Conservation (phyloP, 768 basidiomycete species). For the Macrocybe gigantea region DNA sequence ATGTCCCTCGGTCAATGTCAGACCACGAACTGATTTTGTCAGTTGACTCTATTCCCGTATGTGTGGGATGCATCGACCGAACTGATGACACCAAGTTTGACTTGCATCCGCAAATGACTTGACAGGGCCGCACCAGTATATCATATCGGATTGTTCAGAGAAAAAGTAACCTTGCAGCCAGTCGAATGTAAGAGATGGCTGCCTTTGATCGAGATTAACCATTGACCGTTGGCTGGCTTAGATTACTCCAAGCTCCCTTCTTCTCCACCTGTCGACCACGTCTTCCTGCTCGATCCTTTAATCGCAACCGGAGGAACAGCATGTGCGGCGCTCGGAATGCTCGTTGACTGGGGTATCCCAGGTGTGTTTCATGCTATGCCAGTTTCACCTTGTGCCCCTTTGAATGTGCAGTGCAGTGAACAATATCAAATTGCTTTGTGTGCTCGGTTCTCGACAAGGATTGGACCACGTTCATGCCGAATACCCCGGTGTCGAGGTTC, state of each 20-base stretch:
- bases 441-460: slow-evolving; percentile 77
- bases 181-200: slow-evolving; percentile 67
- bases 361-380: slow-evolving; percentile 25
- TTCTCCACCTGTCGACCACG: slow-evolving; percentile 67
- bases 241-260: slow-evolving; percentile 90
- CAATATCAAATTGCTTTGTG: slow-evolving; percentile 75
- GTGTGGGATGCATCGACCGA: slow-evolving; percentile 19
- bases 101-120: background rate
- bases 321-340: slow-evolving; percentile 81
- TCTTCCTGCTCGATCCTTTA: slow-evolving; percentile 88
- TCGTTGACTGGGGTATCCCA: slow-evolving; percentile 77
- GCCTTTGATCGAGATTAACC: background rate
- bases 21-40: background rate
- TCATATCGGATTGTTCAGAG: slow-evolving; percentile 86
- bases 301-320: slow-evolving; percentile 95
- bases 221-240: slow-evolving; percentile 18
- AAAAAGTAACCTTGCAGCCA: slow-evolving; percentile 82
- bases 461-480: slow-evolving; percentile 55
- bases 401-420: slow-evolving; percentile 32
- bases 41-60: slow-evolving; percentile 78
- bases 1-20: slow-evolving; percentile 7
- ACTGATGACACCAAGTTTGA: background rate
- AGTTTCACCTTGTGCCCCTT: background rate
- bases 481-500: slow-evolving; percentile 79
- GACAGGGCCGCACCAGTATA: slow-evolving; percentile 75